phyloP scores from a whole-genome alignment of 1,284 basidiomycete species.

The Ustilago sp. region DNA sequence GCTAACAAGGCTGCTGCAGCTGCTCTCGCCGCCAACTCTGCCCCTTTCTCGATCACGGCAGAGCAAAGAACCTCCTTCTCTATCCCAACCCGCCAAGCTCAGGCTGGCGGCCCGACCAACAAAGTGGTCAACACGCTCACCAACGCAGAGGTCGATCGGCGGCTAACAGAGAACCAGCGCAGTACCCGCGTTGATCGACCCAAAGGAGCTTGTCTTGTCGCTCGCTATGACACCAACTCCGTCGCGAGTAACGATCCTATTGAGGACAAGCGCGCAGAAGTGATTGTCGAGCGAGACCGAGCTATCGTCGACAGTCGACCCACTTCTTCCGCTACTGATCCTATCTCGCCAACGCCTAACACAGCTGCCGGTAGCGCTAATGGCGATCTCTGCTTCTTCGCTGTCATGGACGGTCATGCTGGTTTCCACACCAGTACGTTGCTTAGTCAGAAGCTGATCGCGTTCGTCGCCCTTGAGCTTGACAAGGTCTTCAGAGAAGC shows the following conservation, averaged over 20 bases:
- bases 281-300: constrained; percentile 66
- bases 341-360: constrained; percentile 20
- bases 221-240: constrained; percentile 67
- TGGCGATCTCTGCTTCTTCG: constrained; percentile 75
- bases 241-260: constrained; percentile 66
- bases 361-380: constrained; percentile 39
- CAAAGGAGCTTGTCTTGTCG: constrained; percentile 61
- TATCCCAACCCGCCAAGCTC: constrained; percentile 54
- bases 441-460: constrained; percentile 86
- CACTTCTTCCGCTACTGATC: constrained; percentile 22
- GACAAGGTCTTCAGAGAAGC: constrained; percentile 71
- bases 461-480: constrained; percentile 85
- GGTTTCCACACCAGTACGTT: constrained; percentile 86
- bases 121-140: constrained; percentile 65
- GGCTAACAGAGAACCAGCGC: constrained; percentile 61
- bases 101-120: constrained; percentile 49
- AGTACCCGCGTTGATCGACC: constrained; percentile 63
- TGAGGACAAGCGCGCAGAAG: constrained; percentile 67
- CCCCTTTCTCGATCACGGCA: constrained; percentile 53
- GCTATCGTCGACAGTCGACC: constrained; percentile 40
- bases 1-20: constrained; percentile 38
- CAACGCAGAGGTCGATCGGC: constrained; percentile 60
- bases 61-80: constrained; percentile 56
- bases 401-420: constrained; percentile 92
- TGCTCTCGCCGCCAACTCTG: constrained; percentile 35